A percentile compares a stretch with the other conserved stretches of the same genome.
These are phyloP conservation scores for Arxiozyma heterogenica DNA, from an alignment of 1,139 yeast species.

Conservation along the genomic window DNA sequence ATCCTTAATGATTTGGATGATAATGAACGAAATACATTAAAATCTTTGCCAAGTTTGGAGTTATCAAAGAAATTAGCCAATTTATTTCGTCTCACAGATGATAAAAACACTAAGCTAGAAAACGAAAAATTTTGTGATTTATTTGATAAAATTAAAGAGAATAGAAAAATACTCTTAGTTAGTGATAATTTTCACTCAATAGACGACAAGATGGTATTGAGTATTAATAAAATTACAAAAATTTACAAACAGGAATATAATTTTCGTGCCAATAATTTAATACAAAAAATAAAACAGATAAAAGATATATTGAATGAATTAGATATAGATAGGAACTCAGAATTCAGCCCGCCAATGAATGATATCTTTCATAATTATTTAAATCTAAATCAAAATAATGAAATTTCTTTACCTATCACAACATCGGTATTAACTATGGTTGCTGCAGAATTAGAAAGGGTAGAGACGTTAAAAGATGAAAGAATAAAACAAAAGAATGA, in stretches of 20 bases:
- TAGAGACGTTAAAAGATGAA: conserved; percentile 11
- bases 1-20: conserved; percentile 1
- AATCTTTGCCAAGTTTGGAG: conserved; percentile 13
- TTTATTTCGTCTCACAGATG: conserved; percentile 3
- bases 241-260: conserved; percentile 16
- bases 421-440: not conserved
- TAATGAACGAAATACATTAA: conserved; percentile 1
- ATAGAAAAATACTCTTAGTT: conserved; percentile 19
- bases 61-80: conserved; percentile 12
- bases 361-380: not conserved
- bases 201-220: conserved; percentile 16
- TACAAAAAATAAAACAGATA: not conserved
- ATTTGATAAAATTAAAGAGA: conserved; percentile 16
- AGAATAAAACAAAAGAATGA: conserved; percentile 20
- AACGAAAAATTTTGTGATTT: not conserved
- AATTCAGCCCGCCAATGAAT: not conserved
- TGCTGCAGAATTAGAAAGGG: not conserved
- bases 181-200: conserved; percentile 21
- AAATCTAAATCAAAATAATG: not conserved
- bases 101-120: not conserved
- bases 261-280: not conserved
- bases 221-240: conserved; percentile 9
- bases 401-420: not conserved
- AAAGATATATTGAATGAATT: conserved; percentile 7
- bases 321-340: not conserved